Conservation (phyloP, 2,329 filamentous ascomycete species). For the Sarocladium kiliense region DNA sequence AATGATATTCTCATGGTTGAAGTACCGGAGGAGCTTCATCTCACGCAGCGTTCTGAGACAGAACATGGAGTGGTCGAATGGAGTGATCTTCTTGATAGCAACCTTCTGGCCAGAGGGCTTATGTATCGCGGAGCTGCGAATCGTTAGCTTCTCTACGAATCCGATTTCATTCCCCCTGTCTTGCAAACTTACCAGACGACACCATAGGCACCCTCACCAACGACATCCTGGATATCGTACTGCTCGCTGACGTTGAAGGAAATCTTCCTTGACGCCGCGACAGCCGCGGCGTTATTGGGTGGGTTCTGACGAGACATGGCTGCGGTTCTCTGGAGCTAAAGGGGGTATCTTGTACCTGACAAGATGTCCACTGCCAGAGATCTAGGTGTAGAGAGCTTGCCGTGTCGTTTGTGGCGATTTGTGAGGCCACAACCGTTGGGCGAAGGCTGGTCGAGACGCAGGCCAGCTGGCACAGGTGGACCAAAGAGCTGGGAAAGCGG, state of each 20-base stretch:
- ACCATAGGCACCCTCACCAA: slow-evolving; percentile 96
- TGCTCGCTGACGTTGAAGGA: slow-evolving; percentile 99
- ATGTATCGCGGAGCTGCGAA: slow-evolving; percentile 81
- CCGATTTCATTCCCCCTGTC: not conserved
- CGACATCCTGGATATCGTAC: slow-evolving; percentile 99
- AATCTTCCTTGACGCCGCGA: slow-evolving; percentile 77
- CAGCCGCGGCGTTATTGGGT: slow-evolving; percentile 53
- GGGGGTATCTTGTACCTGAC: slow-evolving; percentile 6
- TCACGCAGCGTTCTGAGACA: slow-evolving; percentile 92
- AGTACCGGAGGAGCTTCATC: slow-evolving; percentile 98
- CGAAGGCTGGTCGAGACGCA: not conserved
- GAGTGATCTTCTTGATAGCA: slow-evolving; percentile 99
- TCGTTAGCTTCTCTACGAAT: slow-evolving; percentile 4
- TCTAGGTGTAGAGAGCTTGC: not conserved
- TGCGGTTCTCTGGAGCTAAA: slow-evolving; percentile 5
- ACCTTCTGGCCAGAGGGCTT: slow-evolving; percentile 98
- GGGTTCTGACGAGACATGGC: slow-evolving; percentile 53
- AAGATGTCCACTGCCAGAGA: not conserved
- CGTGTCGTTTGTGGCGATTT: not conserved
- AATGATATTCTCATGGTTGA: slow-evolving; percentile 99
- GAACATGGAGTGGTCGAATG: slow-evolving; percentile 99
- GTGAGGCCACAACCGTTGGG: not conserved
- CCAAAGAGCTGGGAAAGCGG: not conserved
- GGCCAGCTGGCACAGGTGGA: slow-evolving; percentile 1
- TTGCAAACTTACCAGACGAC: slow-evolving; percentile 78